Base-by-base conservation (phyloP, 2,329 filamentous ascomycete species). In the Pyrenophora teres region DNA sequence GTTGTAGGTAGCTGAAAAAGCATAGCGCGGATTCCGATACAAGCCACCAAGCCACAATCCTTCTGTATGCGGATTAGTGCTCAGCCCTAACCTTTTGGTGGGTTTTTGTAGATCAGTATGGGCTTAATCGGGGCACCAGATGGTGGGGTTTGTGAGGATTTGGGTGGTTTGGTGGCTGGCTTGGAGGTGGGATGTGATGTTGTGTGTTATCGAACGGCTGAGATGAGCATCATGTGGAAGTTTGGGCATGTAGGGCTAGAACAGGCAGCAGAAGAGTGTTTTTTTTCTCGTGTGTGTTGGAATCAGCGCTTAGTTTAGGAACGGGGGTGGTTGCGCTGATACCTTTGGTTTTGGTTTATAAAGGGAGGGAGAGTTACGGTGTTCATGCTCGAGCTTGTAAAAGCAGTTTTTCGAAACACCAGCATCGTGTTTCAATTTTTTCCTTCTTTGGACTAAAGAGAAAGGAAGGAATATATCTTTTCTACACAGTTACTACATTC, bases 1-100 rank as follows among this genome's bases (percentile, higher is more conserved):
- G 15, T 15, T 15, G 15, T 15, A 15, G 15, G 23, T 18, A 43
- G 21, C 30, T 16, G 12, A 40, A 48, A 41, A 27, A 43, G 48
- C 19, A 21, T 21, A 21, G 5, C 52, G 43, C 25, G 40, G n/a
- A 46, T 46, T 53, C 45, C 46, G 40, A 58, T 47, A 47, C 42
- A 40, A 41, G 35, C 46, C 42, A 21, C 27, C 52, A 35, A 39
- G 9, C 36, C 21, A 35, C 23, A 9, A 38, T 18, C 38, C 13
- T 42, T 46, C 38, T 21, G 8, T 16, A 46, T 37, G 9, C n/a
- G 38, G 46, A 3, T 42, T 52, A 56, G 52, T n/a, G 41, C 19
- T 18, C 15, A 30, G 19, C 18, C 13, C 18, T 25, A 31, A 19
- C 13, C 13, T 21, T 21, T 21, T 9, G 8, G 9, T 15, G n/a